Base-by-base conservation (phyloP, 148 eudicot genomes). In the Heliamphora exappendiculata region DNA sequence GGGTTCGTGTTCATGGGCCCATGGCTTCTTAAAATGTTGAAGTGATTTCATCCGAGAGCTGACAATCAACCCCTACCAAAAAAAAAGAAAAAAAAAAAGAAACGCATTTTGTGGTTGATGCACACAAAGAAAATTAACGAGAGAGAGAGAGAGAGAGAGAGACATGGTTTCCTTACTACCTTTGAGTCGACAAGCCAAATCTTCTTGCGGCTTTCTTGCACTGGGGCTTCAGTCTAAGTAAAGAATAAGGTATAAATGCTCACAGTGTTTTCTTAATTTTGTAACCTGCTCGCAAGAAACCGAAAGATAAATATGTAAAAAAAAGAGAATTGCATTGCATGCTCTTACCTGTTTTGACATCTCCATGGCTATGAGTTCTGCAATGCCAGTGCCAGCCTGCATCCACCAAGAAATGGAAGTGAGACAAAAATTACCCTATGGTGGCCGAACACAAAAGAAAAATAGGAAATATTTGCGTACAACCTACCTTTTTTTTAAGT, bases 1-100 rank as follows among this genome's bases (percentile, higher is more conserved):
- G 74, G 96, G 93, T 83, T 91, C 93, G 45, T 91, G 97, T n/a
- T 91, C 91, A 75, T 95, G 99, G 66, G 97, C 97, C 99, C 99
- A 96, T 1, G 99, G 99, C 79, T 85, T 88, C 89, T 96, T 96
- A 65, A 89, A 93, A 82, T 88, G 94, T 69, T 96, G 99, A 65
- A 96, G 89, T 14, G 97, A 82, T 26, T 90, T 91, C 44, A 76
- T 53, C 44, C 99, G 94, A 70, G 92, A 88, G 62, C 80, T 87
- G 50, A 93, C 96, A 64, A 93, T 93, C 82, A 96, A 88, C 63
- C 99, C 99, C 99, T 96, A 86, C 68, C 13, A 72, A 49, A 51
- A 42, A 37, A 22, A 58, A 17, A 60, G 36, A 24, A 13, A 31
- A 24, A 31, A 60, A 57, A 66, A 7, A 49, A 31, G 13, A 73